Base-by-base conservation (phyloP, 164 flowering plant genomes). In the Saururus chinensis region DNA sequence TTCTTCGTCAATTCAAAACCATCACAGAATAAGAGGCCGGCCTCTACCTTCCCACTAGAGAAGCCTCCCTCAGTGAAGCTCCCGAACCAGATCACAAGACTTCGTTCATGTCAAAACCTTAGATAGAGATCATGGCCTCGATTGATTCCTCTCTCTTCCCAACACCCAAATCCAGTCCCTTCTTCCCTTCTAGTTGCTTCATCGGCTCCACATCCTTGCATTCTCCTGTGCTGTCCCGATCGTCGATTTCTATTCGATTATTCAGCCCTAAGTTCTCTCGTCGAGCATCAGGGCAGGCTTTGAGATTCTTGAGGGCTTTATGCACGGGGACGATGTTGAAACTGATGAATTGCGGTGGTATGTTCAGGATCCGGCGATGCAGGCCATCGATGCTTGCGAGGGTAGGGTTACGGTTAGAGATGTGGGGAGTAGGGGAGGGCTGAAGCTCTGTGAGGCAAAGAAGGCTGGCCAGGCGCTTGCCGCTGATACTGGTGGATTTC, bases 391-490 rank as follows among this genome's bases (percentile, higher is more conserved):
- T 71, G 72, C 83, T 0, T 80, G 60, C 52, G 95, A 92, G 17
- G 76, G 97, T 37, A 88, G 97, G 63, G 98, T 89, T 14, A 92
- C 97, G 2, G 72, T 88, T 41, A 96, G 97, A 16, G 98, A 89
- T 68, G 97, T 92, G 9, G 81, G 96, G 1, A 79, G 92, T 65
- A 79, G 68, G 55, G 90, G 88, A 24, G 97, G 98, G 11, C 71
- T 92, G 45, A 86, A 87, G 73, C 48, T 92, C 70, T 67, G 71
- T 64, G 81, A 84, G 71, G 85, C 98, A 60, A 89, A 88, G 71
- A 82, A 67, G 58, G 96, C 98, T 3, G 75, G 89, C 69, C 98
- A 89, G 63, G 98, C 98, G 22, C 84, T 92, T 57, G 96, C 98
- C 52, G 75, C 98, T 42, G 98, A 92, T 71, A 75, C 98, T n/a